Evolutionary conservation across 495 filamentous ascomycete species (phyloP).

Genomic region (Penicillium coprophilum): DNA sequence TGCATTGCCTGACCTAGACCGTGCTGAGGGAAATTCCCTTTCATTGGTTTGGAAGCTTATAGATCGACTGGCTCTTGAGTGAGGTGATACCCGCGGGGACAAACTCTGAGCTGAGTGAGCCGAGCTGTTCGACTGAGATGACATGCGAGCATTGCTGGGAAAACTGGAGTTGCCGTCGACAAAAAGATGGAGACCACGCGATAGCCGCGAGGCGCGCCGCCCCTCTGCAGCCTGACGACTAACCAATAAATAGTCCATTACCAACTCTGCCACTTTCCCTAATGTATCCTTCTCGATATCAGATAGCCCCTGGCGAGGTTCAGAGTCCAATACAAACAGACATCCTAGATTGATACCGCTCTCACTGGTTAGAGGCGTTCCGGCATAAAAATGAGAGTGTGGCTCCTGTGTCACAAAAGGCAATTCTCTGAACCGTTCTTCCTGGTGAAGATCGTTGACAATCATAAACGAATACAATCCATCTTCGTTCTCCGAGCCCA

Average conservation of each 20-base stretch:
- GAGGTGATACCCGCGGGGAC: neutral
- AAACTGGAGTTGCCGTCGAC: constrained; percentile 41
- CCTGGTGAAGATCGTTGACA: constrained; percentile 27
- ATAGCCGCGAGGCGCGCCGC: constrained; percentile 50
- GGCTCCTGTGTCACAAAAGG: constrained; percentile 32
- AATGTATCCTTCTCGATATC: constrained; percentile 26
- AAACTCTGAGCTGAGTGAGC: neutral
- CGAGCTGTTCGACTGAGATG: neutral
- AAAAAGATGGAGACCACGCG: constrained; percentile 53
- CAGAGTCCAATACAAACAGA: constrained; percentile 56
- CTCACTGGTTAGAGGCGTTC: constrained; percentile 53
- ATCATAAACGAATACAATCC: constrained; percentile 27
- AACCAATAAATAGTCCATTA: constrained; percentile 57
- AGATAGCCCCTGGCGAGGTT: constrained; percentile 23
- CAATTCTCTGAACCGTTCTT: constrained; percentile 29
- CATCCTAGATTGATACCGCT: constrained; percentile 64
- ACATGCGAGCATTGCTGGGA: constrained; percentile 12
- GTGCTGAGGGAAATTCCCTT: neutral
- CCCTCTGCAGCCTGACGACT: constrained; percentile 47
- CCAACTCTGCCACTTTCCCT: constrained; percentile 44
- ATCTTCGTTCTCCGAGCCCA: neutral
- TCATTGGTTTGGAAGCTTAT: neutral
- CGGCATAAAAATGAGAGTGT: constrained; percentile 36
- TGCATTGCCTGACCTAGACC: neutral
- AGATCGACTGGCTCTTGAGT: neutral